A percentile compares a stretch with the other conserved stretches of the same genome.
Conservation (phyloP, 331 rosid species). For the Cydonia oblonga region DNA sequence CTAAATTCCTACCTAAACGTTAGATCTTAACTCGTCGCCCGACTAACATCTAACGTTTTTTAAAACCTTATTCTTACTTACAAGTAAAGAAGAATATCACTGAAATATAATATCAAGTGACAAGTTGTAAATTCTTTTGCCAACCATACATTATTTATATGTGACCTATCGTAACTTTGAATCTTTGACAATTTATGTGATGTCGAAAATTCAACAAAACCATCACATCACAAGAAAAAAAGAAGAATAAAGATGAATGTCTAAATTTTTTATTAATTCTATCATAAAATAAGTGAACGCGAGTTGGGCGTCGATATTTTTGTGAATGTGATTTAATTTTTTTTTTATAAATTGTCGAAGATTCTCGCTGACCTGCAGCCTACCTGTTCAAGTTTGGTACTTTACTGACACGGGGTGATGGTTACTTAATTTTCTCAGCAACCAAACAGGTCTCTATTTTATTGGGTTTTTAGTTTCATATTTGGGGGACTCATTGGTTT, state of each 20-base stretch:
- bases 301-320: neutral
- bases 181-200: neutral
- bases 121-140: no score
- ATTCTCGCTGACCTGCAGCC: neutral
- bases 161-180: neutral
- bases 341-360: neutral
- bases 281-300: neutral
- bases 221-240: neutral
- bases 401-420: neutral
- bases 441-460: neutral
- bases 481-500: slow-evolving; percentile 1
- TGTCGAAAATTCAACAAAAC: neutral
- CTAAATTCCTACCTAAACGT: no score
- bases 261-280: neutral
- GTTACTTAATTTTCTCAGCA: neutral
- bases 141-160: no score
- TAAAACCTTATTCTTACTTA: no score
- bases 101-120: fast-evolving
- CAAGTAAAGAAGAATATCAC: no score
- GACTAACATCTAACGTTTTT: no score
- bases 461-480: neutral
- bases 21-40: fast-evolving
- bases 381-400: neutral
- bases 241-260: neutral
- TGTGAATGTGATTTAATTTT: neutral